Evolutionary conservation across 2,329 filamentous ascomycete species (phyloP).

Genomic region (Chaetothyriales sp.): DNA sequence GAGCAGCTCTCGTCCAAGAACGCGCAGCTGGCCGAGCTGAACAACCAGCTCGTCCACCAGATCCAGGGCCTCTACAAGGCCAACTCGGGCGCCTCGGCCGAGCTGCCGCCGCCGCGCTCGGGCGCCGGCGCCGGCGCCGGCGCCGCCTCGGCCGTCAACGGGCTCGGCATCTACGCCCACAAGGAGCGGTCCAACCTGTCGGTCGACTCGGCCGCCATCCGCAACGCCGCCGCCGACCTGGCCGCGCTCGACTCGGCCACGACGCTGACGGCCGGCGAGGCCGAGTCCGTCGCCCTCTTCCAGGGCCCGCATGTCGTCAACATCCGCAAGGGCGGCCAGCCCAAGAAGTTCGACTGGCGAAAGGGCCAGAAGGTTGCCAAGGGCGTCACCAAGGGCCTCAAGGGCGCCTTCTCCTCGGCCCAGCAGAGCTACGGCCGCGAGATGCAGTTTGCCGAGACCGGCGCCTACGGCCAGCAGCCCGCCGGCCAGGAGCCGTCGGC

Average conservation of each 20-base stretch:
- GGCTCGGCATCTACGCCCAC: constrained; percentile 49
- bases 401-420: constrained; percentile 70
- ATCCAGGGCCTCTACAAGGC: constrained; percentile 89
- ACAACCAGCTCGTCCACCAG: constrained; percentile 86
- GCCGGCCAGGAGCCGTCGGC: constrained; percentile 17
- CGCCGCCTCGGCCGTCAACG: constrained; percentile 32
- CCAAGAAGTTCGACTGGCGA: constrained; percentile 98
- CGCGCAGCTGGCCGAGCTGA: constrained; percentile 82
- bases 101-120: too few relatives aligned
- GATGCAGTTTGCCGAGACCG: constrained; percentile 47
- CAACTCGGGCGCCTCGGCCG: constrained; percentile 42
- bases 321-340: constrained; percentile 72
- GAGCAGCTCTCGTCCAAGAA: constrained; percentile 92
- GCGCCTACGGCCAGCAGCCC: constrained; percentile 50
- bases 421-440: constrained; percentile 31
- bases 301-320: constrained; percentile 85
- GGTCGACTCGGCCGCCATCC: constrained; percentile 30
- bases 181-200: constrained; percentile 38
- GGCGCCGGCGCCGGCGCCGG: too few relatives aligned
- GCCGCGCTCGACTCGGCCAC: constrained; percentile 46
- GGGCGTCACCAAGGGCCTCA: constrained; percentile 85
- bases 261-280: constrained; percentile 52
- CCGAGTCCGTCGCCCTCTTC: constrained; percentile 43
- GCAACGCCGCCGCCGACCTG: constrained; percentile 33
- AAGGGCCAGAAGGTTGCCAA: constrained; percentile 91